Evolutionary conservation across 805 yeast species (phyloP).

Genomic region (Yamadazyma sp.): DNA sequence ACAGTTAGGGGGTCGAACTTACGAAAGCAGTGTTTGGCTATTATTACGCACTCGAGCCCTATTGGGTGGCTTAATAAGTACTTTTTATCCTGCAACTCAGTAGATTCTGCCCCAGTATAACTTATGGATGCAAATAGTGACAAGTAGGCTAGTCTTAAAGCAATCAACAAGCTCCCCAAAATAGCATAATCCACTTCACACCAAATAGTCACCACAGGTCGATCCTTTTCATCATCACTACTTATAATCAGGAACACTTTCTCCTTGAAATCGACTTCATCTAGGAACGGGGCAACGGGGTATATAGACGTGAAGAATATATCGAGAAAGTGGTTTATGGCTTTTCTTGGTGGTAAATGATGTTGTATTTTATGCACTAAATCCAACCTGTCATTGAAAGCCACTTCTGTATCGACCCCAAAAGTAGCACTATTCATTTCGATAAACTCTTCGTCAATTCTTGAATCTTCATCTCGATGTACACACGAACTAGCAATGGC

Average conservation of each 20-base stretch:
- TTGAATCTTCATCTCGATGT: too few relatives aligned
- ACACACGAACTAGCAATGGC: too few relatives aligned
- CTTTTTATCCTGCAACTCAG: too few relatives aligned
- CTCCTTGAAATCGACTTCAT: background rate
- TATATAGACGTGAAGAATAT: background rate
- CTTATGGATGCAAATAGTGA: too few relatives aligned
- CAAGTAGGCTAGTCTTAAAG: slow-evolving; percentile 34
- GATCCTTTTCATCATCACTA: background rate
- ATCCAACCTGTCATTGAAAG: background rate
- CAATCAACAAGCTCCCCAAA: slow-evolving; percentile 33
- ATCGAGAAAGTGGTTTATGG: background rate
- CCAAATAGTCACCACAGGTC: background rate
- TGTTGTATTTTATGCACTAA: background rate
- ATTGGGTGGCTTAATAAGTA: slow-evolving; percentile 31
- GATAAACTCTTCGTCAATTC: background rate
- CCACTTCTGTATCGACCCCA: slow-evolving; percentile 1
- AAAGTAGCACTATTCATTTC: slow-evolving; percentile 11
- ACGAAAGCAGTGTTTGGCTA: slow-evolving; percentile 35
- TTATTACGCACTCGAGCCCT: slow-evolving; percentile 22
- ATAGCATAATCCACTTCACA: slow-evolving; percentile 30
- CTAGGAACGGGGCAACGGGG: background rate
- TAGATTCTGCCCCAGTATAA: too few relatives aligned
- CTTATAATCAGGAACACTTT: background rate
- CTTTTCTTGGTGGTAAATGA: background rate
- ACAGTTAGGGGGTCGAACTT: slow-evolving; percentile 30